Percentiles rank a stretch among this genome's conserved stretches.
Evolutionary conservation across 2,329 filamentous ascomycete species (phyloP).

Genomic region (Eurotiales sp.): DNA sequence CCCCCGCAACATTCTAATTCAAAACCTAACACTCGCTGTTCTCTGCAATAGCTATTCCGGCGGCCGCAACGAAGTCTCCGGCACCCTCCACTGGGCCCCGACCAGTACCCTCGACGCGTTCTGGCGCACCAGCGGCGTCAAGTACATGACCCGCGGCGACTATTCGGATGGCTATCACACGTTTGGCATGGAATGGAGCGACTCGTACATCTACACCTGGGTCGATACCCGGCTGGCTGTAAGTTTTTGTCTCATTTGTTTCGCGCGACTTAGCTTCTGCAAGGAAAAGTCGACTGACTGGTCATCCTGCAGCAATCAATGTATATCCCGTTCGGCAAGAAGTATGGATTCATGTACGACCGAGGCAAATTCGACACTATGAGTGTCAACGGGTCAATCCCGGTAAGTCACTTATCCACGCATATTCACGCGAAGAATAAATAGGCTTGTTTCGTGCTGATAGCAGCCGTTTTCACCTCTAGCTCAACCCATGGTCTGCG

Average conservation of each 20-base stretch:
- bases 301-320: slow-evolving; percentile 14
- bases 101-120: slow-evolving; percentile 7
- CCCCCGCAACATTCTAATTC: too few relatives aligned
- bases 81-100: slow-evolving; percentile 14
- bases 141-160: slow-evolving; percentile 11
- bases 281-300: too few relatives aligned
- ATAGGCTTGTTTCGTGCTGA: too few relatives aligned
- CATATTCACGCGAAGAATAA: too few relatives aligned
- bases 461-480: not conserved
- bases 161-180: slow-evolving; percentile 13
- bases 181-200: slow-evolving; percentile 15
- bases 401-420: not conserved
- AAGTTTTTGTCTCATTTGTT: not conserved
- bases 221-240: slow-evolving; percentile 13
- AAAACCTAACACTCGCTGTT: not conserved
- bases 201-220: slow-evolving; percentile 13
- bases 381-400: slow-evolving; percentile 14
- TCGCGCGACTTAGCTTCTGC: too few relatives aligned
- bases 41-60: slow-evolving; percentile 1
- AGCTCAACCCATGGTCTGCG: slow-evolving; percentile 12
- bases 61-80: slow-evolving; percentile 11
- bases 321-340: slow-evolving; percentile 13
- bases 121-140: slow-evolving; percentile 10
- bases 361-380: slow-evolving; percentile 9
- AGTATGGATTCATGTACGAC: slow-evolving; percentile 14